Conservation (phyloP, 1,139 yeast species). For the Debaryomycetaceae sp. region DNA sequence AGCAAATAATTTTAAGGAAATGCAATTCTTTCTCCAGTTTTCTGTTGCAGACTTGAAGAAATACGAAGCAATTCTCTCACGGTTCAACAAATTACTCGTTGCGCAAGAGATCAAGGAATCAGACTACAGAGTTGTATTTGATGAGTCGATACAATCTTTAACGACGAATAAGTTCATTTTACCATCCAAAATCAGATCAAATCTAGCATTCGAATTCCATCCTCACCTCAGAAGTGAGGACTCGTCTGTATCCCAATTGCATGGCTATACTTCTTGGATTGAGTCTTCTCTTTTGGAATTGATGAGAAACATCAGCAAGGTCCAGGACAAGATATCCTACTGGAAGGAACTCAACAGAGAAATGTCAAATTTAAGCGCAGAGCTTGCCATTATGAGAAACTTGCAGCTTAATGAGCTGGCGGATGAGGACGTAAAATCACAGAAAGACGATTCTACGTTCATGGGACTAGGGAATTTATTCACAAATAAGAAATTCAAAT, state of each 20-base stretch:
- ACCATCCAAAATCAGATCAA: neutral
- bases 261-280: slow-evolving; percentile 25
- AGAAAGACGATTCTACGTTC: slow-evolving; percentile 27
- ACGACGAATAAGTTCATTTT: neutral
- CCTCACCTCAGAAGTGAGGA: slow-evolving; percentile 8
- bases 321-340: slow-evolving; percentile 35
- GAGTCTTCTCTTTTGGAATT: slow-evolving; percentile 34
- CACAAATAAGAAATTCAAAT: slow-evolving; percentile 33
- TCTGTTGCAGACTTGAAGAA: slow-evolving; percentile 46
- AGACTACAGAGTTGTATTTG: slow-evolving; percentile 34
- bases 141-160: slow-evolving; percentile 12
- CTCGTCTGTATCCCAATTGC: slow-evolving; percentile 15
- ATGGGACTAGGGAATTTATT: slow-evolving; percentile 20
- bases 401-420: neutral
- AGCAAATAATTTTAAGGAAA: slow-evolving; percentile 38
- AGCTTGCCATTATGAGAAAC: slow-evolving; percentile 16
- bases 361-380: slow-evolving; percentile 28
- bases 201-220: neutral
- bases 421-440: neutral
- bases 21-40: slow-evolving; percentile 54
- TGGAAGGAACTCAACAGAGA: slow-evolving; percentile 50
- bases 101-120: slow-evolving; percentile 42
- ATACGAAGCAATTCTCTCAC: slow-evolving; percentile 27
- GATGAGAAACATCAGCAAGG: slow-evolving; percentile 30
- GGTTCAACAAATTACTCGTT: slow-evolving; percentile 40